Evolutionary conservation across 352 stramenopile species (phyloP), one percentile per base, ranked within the genome.

Genomic region (Phytophthora constricta): DNA sequence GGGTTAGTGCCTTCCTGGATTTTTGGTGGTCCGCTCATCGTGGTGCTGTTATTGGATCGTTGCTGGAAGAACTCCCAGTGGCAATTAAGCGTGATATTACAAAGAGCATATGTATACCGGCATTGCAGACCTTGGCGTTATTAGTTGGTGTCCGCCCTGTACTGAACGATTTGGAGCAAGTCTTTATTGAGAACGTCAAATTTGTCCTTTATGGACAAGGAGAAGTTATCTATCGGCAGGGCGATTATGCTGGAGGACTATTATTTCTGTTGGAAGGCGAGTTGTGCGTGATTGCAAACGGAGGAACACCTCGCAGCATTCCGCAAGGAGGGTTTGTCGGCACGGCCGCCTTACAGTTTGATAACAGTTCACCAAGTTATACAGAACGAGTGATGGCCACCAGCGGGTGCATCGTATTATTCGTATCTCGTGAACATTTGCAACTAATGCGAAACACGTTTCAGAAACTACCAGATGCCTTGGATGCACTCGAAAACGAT

Each of bases 11-110:
- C 3, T 92, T 91, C 52, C 58, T 92, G 0, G 82, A 91, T 53
- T 92, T 80, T 54, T 92, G 84, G 84, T 92, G 84, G 84, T 90
- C 79, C 10, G 77, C 79, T 0, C 84, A 92, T 42, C 82, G 80
- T 27, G 84, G 84, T 1, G 80, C 82, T 8, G 63, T 90, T 10
- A 89, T 92, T 50, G 74, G 71, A 9, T 73, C 85, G 22, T 60
- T 91, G 13, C 27, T 93, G 0, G 76, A 77, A 17, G 77, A 93
- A 17, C 65, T 93, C 5, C 82, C 84, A 14, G 74, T 78, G 25
- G 72, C 65, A 2, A 89, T 93, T 46, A 87, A 89, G 57, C 70
- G 51, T 20, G 79, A 90, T 4, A 87, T 93, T 9, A 70, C 86
- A 45, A 70, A 76, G 20, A 91, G 76, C 31, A 82, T 93, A 26